A percentile compares a stretch with the other conserved stretches of the same genome.
These are phyloP conservation scores for Plasmodium gallinaceum DNA, from an alignment of 169 alveolate genomes.

Conservation along the genomic window DNA sequence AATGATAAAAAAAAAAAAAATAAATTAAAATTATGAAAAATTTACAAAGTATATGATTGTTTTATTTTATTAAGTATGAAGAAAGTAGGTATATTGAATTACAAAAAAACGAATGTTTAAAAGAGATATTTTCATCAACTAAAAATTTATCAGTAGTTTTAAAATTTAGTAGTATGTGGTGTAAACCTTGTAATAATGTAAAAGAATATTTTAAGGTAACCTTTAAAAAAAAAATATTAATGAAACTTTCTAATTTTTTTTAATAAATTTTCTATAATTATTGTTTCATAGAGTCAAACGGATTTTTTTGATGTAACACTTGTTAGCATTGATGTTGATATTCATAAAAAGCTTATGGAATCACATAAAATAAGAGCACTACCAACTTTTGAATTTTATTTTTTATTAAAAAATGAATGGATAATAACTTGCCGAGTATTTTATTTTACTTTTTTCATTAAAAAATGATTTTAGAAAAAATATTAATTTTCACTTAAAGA, in stretches of 20 bases:
- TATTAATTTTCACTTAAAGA: too few relatives aligned
- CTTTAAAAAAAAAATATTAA: conserved; percentile 9
- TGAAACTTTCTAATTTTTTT: neutral
- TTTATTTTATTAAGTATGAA: conserved; percentile 8
- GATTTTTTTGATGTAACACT: conserved; percentile 29
- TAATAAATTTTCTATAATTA: too few relatives aligned
- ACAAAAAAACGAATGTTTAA: conserved; percentile 9
- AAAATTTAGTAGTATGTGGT: conserved; percentile 66
- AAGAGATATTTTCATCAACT: conserved; percentile 29
- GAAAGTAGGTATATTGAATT: conserved; percentile 29
- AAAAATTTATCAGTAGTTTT: conserved; percentile 29
- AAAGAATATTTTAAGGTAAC: conserved; percentile 47
- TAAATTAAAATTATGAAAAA: neutral
- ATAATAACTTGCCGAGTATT: conserved; percentile 35
- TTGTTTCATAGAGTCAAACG: conserved; percentile 17
- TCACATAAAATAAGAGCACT: conserved; percentile 34
- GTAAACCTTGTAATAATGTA: conserved; percentile 61
- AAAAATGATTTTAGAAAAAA: neutral
- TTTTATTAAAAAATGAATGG: conserved; percentile 56
- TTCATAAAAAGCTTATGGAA: conserved; percentile 19
- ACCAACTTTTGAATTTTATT: conserved; percentile 64
- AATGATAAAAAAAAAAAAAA: neutral
- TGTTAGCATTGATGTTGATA: conserved; percentile 60
- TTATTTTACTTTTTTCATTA: neutral
- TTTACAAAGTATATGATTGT: conserved; percentile 1